phyloP scores from a whole-genome alignment of 73 alveolate genomes.

The Paramecium sonneborni region DNA sequence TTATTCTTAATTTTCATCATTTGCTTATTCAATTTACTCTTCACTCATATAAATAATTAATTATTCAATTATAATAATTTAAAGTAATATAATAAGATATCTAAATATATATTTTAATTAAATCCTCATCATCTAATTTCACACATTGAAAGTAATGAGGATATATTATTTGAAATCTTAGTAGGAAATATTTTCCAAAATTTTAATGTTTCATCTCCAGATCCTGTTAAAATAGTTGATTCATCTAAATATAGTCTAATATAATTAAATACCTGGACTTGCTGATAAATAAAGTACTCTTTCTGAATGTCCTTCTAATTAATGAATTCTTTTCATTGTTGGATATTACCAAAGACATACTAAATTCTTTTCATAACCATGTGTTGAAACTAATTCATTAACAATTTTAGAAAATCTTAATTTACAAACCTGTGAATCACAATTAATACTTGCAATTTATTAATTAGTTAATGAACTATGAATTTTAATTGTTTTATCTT shows the following conservation, averaged over 20 bases:
- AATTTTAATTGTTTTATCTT: conserved; percentile 76
- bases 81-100: background rate
- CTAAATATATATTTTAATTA: background rate
- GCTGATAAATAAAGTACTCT: conserved; percentile 97
- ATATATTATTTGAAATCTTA: background rate
- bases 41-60: background rate
- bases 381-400: conserved; percentile 65
- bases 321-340: conserved; percentile 76
- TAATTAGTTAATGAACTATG: conserved; percentile 70
- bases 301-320: conserved; percentile 97
- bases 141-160: conserved; percentile 20
- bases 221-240: conserved; percentile 91
- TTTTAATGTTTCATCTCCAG: conserved; percentile 99
- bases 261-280: conserved; percentile 95
- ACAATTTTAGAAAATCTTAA: conserved; percentile 33
- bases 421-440: conserved; percentile 68
- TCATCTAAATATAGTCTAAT: background rate
- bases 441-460: conserved; percentile 36
- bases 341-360: conserved; percentile 81
- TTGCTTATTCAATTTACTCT: background rate
- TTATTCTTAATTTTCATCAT: background rate
- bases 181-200: conserved; percentile 97
- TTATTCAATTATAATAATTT: too few species aligned
- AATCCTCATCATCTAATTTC: conserved; percentile 54
- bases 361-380: conserved; percentile 63